These are phyloP conservation scores for Lentinula edodes DNA, from an alignment of 768 basidiomycete species.

Conservation along the genomic window DNA sequence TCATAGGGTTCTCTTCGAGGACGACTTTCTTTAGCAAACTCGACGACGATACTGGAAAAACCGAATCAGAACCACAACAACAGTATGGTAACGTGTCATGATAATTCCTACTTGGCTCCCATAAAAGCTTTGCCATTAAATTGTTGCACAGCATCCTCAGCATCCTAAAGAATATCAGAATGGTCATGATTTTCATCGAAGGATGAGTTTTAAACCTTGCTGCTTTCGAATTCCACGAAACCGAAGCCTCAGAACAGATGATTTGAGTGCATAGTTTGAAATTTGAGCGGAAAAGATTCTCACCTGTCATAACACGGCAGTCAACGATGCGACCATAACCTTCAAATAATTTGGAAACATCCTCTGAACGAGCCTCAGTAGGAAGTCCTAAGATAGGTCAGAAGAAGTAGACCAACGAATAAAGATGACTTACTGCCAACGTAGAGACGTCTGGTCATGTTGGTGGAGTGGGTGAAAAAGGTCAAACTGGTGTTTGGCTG, in stretches of 20 bases:
- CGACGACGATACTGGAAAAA: constrained; percentile 79
- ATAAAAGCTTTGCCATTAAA: constrained; percentile 88
- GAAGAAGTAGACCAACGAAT: not conserved
- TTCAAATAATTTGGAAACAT: constrained; percentile 85
- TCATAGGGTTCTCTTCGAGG: constrained; percentile 78
- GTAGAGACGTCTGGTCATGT: constrained; percentile 80
- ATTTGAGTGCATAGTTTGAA: not conserved
- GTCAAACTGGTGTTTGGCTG: not conserved
- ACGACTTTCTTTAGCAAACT: constrained; percentile 91
- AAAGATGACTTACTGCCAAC: constrained; percentile 61
- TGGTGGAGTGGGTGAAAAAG: constrained; percentile 24
- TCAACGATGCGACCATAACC: constrained; percentile 86
- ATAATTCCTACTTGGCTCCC: constrained; percentile 66
- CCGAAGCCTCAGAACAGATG: constrained; percentile 67
- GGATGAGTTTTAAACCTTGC: constrained; percentile 45
- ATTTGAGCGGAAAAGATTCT: not conserved
- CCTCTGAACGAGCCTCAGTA: constrained; percentile 75
- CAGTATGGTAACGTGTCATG: not conserved
- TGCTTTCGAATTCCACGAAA: constrained; percentile 92
- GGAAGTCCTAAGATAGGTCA: constrained; percentile 56
- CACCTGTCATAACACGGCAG: constrained; percentile 95
- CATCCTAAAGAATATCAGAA: constrained; percentile 53
- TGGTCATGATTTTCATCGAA: not conserved
- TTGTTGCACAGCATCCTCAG: constrained; percentile 85
- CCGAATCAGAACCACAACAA: not conserved